Evolutionary conservation across 352 stramenopile genomes (phyloP), one percentile per base, ranked within the genome.

Genomic region (Phytophthora melonis): DNA sequence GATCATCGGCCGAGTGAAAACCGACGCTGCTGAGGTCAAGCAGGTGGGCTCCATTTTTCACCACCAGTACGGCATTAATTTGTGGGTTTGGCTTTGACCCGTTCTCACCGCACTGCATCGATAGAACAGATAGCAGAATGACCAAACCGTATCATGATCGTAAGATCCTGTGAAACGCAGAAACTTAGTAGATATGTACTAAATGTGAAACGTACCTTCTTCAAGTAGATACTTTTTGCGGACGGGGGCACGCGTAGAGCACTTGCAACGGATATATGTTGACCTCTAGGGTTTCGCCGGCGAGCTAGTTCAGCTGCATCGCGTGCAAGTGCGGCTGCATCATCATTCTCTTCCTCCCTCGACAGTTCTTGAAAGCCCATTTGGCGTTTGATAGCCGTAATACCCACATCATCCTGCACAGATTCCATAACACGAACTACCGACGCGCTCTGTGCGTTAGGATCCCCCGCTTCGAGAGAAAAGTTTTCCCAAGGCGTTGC

Each of bases 341-440:
- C 58, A 5, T 77, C 54, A 3, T 81, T 52, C 36, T 41, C 62
- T 13, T 82, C 77, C 25, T 73, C 66, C 0, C 47, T 34, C 25
- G 59, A 74, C 18, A 66, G 34, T 34, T 82, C 50, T 47, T 83
- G 70, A 66, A 88, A 92, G 5, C 87, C 87, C 67, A 83, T 91
- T 64, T 87, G 80, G 18, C 87, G 82, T 66, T 92, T 93, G 39
- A 93, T 84, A 54, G 88, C 84, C 19, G 75, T 74, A 34, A 93
- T 80, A 7, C 87, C 84, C 27, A 92, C 72, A 47, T 91, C 65
- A 18, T 81, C 39, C 52, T 69, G 53, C 16, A 41, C 23, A 47
- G 30, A 34, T 8, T 21, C 32, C 16, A 0, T 14, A 41, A 58
- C 30, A 47, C 36, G 21, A 41, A 18, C 34, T 27, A 13, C 43